Base-by-base conservation (phyloP, 2,329 filamentous ascomycete species). In the Xylariaceae sp. region DNA sequence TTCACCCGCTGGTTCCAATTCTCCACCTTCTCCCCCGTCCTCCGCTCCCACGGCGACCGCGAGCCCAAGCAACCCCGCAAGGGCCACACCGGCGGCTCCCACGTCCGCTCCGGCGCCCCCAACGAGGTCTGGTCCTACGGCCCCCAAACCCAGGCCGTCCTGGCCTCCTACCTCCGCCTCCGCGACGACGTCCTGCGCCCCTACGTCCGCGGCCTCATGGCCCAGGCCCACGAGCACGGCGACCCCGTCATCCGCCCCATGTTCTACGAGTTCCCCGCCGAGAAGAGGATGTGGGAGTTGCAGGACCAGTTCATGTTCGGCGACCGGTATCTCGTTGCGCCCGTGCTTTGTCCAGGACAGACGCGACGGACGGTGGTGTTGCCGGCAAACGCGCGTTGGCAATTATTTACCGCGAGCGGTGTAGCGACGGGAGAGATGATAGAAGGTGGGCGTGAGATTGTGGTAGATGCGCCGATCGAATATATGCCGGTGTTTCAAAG, bases 121-220 rank as follows among this genome's bases (percentile, higher is more conserved):
- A 83, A 83, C 49, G 81, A 85, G 57, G 74, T 85, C 2, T 85
- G 81, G 81, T 79, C 72, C 1, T 85, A 83, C 51, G 80, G 81
- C 0, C 68, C 73, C 6, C 69, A 78, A 19, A 72, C 81, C 0
- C 81, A 80, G 45, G 67, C 64, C 24, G 81, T 85, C 24, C 81
- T 77, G 56, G 68, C 71, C 53, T 75, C 68, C 49, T 84, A 83
- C 48, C 68, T 86, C 54, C 48, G 52, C 4, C 64, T 85, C 11
- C 68, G 81, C 2, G 81, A 85, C 58, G 55, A 69, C 26, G n/a
- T n/a, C n/a, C 44, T 85, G 55, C 65, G 80, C 4, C 67, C 67
- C 1, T 85, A 85, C 46, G 80, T 74, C 0, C 61, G 81, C 2
- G 56, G 44, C 0, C 52, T 85, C 45, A 84, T 84, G 80, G 62